phyloP scores from a whole-genome alignment of 192 early-diverging fungal species.

The Cetraspora pellucida region DNA sequence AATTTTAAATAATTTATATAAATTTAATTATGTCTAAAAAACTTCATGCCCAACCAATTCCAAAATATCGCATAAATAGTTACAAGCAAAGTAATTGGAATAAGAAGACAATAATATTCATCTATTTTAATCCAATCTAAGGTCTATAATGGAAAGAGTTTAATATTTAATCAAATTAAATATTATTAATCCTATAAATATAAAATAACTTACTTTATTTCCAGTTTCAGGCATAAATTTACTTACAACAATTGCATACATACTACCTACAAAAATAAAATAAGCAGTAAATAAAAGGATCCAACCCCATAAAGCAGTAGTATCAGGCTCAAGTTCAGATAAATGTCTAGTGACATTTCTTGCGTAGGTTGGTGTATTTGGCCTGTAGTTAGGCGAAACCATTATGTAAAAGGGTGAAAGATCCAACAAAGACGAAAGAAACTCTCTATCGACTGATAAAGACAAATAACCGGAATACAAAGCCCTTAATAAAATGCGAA shows the following conservation, averaged over 20 bases:
- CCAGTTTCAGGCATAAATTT: constrained; percentile 74
- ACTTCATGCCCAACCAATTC: constrained; percentile 97
- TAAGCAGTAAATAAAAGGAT: constrained; percentile 60
- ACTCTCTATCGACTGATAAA: no score
- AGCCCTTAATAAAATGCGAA: no score
- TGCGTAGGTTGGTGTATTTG: no score
- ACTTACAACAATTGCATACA: constrained; percentile 68
- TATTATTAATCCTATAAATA: background rate
- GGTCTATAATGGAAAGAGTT: constrained; percentile 37
- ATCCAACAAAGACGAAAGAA: no score
- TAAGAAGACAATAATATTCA: constrained; percentile 79
- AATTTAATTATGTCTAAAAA: constrained; percentile 81
- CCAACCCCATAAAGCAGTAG: constrained; percentile 70
- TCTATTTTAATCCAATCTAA: constrained; percentile 76
- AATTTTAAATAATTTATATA: background rate
- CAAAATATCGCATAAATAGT: constrained; percentile 76
- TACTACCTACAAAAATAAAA: constrained; percentile 59
- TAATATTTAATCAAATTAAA: background rate
- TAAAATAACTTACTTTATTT: constrained; percentile 45
- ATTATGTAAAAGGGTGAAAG: no score
- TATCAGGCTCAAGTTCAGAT: constrained; percentile 63
- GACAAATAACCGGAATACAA: no score
- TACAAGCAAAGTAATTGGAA: constrained; percentile 79
- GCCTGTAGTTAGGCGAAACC: no score
- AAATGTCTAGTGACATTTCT: constrained; percentile 47